Conservation (phyloP, 2,329 filamentous ascomycete genomes). For the Pseudocercospora vitis region DNA sequence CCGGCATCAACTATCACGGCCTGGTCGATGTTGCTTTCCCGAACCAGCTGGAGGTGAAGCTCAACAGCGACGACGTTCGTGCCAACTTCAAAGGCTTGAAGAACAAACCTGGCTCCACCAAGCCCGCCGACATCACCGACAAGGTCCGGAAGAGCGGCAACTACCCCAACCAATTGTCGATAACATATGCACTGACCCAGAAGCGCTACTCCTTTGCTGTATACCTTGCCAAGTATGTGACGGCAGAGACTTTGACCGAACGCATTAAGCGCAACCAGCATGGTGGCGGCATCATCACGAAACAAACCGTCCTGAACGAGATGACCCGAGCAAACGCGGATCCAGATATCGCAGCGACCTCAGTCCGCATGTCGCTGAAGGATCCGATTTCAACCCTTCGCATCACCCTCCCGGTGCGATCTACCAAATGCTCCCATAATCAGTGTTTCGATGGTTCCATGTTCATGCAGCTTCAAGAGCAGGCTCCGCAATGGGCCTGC, state of each 20-base stretch:
- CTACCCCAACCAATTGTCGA: conserved; percentile 74
- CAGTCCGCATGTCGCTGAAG: neutral
- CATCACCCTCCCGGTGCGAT: conserved; percentile 44
- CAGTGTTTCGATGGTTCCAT: conserved; percentile 94
- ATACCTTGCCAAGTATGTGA: conserved; percentile 72
- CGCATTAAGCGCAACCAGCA: conserved; percentile 62
- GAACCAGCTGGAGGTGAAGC: conserved; percentile 85
- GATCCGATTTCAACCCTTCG: conserved; percentile 32
- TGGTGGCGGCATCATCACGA: conserved; percentile 63
- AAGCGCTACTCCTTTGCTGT: conserved; percentile 66
- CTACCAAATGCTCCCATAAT: conserved; percentile 77
- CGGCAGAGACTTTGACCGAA: conserved; percentile 69
- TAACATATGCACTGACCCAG: conserved; percentile 88
- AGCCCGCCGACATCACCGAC: conserved; percentile 85
- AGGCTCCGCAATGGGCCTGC: conserved; percentile 95
- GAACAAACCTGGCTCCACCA: conserved; percentile 91
- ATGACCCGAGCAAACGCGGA: neutral
- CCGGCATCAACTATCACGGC: conserved; percentile 56
- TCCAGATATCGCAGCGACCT: neutral
- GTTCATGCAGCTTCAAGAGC: conserved; percentile 90
- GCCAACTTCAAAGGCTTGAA: conserved; percentile 93
- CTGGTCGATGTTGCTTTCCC: conserved; percentile 79
- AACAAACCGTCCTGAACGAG: conserved; percentile 69
- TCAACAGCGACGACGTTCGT: conserved; percentile 85
- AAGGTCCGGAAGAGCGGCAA: conserved; percentile 67